Conservation (phyloP, 208 protist species). For the Phytomonas francai region DNA sequence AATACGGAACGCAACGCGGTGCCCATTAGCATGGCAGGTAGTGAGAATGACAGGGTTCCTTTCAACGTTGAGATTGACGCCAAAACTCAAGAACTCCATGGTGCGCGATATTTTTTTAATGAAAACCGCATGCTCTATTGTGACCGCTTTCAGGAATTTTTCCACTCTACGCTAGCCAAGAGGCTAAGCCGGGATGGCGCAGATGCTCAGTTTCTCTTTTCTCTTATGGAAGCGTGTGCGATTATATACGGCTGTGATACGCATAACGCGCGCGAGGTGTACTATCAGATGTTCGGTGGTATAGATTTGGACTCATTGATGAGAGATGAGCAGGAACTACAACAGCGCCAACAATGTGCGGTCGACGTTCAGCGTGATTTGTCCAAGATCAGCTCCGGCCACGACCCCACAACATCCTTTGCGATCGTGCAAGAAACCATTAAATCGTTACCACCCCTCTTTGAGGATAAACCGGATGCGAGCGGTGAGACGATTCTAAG, state of each 20-base stretch:
- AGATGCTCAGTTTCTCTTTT: constrained; percentile 63
- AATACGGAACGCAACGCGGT: constrained; percentile 65
- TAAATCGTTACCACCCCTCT: constrained; percentile 20
- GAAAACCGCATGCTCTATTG: constrained; percentile 74
- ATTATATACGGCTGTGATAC: constrained; percentile 77
- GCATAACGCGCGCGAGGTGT: constrained; percentile 42
- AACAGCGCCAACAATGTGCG: constrained; percentile 28
- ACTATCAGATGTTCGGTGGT: constrained; percentile 53
- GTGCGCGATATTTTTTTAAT: constrained; percentile 78
- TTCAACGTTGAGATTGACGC: constrained; percentile 62
- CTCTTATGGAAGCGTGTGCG: constrained; percentile 83
- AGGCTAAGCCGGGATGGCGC: not conserved
- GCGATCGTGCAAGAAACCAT: constrained; percentile 27
- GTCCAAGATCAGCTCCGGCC: not conserved
- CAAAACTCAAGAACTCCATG: constrained; percentile 49
- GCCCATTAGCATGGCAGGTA: constrained; percentile 30
- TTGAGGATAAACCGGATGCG: constrained; percentile 6
- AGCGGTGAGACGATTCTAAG: not conserved
- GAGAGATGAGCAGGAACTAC: constrained; percentile 35
- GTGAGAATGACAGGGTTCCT: constrained; percentile 39
- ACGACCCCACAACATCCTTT: not conserved
- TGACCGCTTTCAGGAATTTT: constrained; percentile 79
- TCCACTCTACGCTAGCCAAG: constrained; percentile 18
- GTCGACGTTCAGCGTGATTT: constrained; percentile 13
- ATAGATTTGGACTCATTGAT: constrained; percentile 67